A percentile compares a stretch with the other conserved stretches of the same genome.
Evolutionary conservation across 495 filamentous ascomycete species (phyloP).

Genomic region (Neurospora discreta): DNA sequence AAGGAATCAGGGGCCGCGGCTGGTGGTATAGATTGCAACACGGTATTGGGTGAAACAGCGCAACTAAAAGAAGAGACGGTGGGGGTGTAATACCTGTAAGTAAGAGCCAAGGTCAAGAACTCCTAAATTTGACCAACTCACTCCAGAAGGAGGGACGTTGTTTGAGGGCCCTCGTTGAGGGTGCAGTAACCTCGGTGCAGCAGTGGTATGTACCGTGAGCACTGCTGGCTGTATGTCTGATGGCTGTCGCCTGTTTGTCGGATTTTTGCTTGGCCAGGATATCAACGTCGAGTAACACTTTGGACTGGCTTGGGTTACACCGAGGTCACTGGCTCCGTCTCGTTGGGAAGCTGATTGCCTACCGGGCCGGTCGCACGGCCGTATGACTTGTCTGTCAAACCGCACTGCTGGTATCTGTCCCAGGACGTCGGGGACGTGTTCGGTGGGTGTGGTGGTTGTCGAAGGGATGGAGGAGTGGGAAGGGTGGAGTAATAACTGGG

Average conservation of each 20-base stretch:
- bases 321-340: not conserved
- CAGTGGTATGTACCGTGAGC: not conserved
- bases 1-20: not conserved
- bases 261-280: not conserved
- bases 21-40: not conserved
- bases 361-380: not conserved
- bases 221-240: not conserved
- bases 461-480: not conserved
- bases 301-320: not conserved
- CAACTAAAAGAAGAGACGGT: not conserved
- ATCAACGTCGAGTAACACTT: not conserved
- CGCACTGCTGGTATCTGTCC: conserved; percentile 6
- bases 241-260: not conserved
- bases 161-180: not conserved
- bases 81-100: not conserved
- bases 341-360: not conserved
- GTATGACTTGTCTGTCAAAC: conserved; percentile 11
- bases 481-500: not conserved
- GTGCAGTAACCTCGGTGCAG: not conserved
- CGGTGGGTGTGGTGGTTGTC: not conserved
- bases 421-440: not conserved
- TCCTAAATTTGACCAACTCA: not conserved
- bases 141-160: not conserved
- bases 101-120: not conserved
- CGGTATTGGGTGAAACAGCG: not conserved